Conservation (phyloP, 1,139 yeast species). For the Taphrina wiesneri region DNA sequence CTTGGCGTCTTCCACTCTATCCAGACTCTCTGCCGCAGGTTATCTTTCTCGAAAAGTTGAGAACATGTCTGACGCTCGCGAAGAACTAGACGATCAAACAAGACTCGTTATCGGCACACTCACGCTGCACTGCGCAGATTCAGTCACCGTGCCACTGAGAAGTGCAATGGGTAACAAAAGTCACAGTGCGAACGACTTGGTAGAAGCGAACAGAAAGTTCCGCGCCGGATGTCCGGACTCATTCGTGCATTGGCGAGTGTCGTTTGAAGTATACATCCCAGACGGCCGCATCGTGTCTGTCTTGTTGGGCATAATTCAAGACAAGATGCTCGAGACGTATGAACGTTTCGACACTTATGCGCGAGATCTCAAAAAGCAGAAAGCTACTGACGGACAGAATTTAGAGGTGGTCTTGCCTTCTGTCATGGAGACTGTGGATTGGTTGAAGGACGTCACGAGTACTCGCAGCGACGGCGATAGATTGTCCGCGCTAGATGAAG, state of each 20-base stretch:
- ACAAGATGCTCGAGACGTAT: conserved; percentile 28
- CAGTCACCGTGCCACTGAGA: conserved; percentile 23
- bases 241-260: conserved; percentile 5
- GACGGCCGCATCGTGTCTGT: conserved; percentile 14
- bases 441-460: conserved; percentile 10
- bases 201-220: conserved; percentile 25
- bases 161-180: conserved; percentile 28
- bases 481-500: not conserved
- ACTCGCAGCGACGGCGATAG: not conserved
- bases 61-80: conserved; percentile 31
- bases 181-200: conserved; percentile 4
- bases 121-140: conserved; percentile 17
- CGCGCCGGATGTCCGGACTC: conserved; percentile 30
- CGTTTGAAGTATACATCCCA: conserved; percentile 5
- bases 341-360: conserved; percentile 24
- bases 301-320: conserved; percentile 22
- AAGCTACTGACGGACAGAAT: not conserved
- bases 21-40: conserved; percentile 21
- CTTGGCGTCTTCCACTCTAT: conserved; percentile 19
- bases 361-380: conserved; percentile 7
- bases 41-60: conserved; percentile 20
- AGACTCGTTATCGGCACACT: conserved; percentile 18
- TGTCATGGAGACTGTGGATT: conserved; percentile 20
- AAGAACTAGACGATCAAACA: conserved; percentile 26
- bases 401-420: conserved; percentile 1